A percentile compares a stretch with the other conserved stretches of the same genome.
phyloP scores from a whole-genome alignment of 192 early-diverging fungal species.

The Powellomyces hirtus region DNA sequence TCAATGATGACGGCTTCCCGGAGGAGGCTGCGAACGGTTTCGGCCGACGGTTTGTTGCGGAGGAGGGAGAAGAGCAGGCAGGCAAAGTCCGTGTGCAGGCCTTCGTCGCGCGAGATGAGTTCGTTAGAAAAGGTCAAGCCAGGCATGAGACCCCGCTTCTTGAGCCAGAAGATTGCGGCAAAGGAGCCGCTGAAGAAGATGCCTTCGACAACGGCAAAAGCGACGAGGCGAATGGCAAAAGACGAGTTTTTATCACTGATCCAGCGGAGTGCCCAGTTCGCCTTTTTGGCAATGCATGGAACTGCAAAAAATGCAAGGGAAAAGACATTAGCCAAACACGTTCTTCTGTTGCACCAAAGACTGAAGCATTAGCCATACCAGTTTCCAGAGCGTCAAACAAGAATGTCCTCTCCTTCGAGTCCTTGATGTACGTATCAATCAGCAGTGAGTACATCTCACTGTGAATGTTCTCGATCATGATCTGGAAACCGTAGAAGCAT shows the following conservation, averaged over 20 bases:
- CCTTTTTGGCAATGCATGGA: constrained; percentile 94
- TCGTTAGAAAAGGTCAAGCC: constrained; percentile 98
- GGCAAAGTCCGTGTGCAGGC: constrained; percentile 96
- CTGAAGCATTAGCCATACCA: constrained; percentile 67
- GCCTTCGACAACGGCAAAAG: constrained; percentile 97
- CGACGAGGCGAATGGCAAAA: constrained; percentile 90
- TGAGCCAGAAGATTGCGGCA: constrained; percentile 99
- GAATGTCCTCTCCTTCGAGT: constrained; percentile 73
- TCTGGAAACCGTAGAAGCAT: constrained; percentile 96
- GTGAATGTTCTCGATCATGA: constrained; percentile 98
- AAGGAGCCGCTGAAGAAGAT: constrained; percentile 99
- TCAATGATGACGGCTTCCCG: constrained; percentile 89
- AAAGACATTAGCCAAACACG: no score
- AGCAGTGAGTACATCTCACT: constrained; percentile 87
- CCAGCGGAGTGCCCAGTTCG: constrained; percentile 96
- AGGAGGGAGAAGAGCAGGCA: constrained; percentile 88
- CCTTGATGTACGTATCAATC: constrained; percentile 91
- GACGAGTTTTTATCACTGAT: constrained; percentile 74
- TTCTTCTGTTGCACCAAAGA: not conserved
- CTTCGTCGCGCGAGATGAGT: constrained; percentile 96
- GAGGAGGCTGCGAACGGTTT: constrained; percentile 68
- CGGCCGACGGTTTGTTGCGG: constrained; percentile 65
- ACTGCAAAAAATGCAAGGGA: constrained; percentile 47
- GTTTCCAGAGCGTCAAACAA: constrained; percentile 94
- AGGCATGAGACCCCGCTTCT: constrained; percentile 98